Conservation (phyloP, 2,329 filamentous ascomycete species). For the Fusarium phyllophilum region DNA sequence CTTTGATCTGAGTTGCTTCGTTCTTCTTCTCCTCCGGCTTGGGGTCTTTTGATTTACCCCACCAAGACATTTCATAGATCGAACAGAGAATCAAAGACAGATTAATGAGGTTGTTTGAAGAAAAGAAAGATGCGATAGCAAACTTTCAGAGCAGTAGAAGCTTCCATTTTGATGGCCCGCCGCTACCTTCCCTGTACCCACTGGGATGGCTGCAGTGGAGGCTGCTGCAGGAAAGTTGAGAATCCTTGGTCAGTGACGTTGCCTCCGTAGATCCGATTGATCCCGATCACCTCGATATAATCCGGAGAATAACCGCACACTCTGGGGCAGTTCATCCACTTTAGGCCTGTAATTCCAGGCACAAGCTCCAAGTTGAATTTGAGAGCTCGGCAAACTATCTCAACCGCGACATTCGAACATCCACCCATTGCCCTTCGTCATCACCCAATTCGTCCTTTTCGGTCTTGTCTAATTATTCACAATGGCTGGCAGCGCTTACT, state of each 20-base stretch:
- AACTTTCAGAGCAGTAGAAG: slow-evolving; percentile 10
- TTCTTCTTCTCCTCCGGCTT: slow-evolving; percentile 46
- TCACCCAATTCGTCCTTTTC: slow-evolving; percentile 44
- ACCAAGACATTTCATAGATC: slow-evolving; percentile 53
- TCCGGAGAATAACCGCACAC: slow-evolving; percentile 46
- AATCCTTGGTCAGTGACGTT: slow-evolving; percentile 35
- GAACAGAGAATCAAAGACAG: not conserved
- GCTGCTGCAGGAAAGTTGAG: slow-evolving; percentile 4
- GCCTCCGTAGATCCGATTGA: slow-evolving; percentile 38
- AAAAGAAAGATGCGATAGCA: not conserved
- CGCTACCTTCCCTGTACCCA: slow-evolving; percentile 19
- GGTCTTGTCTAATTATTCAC: slow-evolving; percentile 38
- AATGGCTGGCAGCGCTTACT: slow-evolving; percentile 56
- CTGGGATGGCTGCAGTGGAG: not conserved
- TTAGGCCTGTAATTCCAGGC: slow-evolving; percentile 50
- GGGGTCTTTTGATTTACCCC: slow-evolving; percentile 52
- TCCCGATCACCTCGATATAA: slow-evolving; percentile 26
- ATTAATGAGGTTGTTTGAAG: slow-evolving; percentile 2
- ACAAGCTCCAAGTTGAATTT: slow-evolving; percentile 39
- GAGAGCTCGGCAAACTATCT: slow-evolving; percentile 45
- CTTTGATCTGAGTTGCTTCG: slow-evolving; percentile 35
- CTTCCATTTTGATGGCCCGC: slow-evolving; percentile 35
- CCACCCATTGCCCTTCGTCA: slow-evolving; percentile 45
- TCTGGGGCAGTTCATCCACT: slow-evolving; percentile 10
- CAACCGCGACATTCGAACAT: slow-evolving; percentile 41